These are phyloP conservation scores for Fusarium sp. DNA, from an alignment of 2,329 filamentous ascomycete species.

Conservation along the genomic window DNA sequence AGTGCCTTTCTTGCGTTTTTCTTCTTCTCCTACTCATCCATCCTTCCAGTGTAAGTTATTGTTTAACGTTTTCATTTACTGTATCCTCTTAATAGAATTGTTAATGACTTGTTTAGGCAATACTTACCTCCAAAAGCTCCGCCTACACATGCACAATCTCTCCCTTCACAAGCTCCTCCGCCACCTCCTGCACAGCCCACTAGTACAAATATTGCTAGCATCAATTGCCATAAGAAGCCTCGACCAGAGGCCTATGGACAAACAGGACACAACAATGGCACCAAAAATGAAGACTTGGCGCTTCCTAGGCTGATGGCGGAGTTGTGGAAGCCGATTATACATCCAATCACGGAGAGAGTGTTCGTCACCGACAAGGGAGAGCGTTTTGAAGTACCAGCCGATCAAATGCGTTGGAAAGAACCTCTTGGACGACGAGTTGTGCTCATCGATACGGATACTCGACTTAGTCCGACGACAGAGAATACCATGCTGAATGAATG, in stretches of 20 bases:
- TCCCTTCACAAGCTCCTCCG: not conserved
- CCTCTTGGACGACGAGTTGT: constrained; percentile 1
- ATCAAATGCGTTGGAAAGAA: constrained; percentile 17
- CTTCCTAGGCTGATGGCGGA: constrained; percentile 3
- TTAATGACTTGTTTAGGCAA: not conserved
- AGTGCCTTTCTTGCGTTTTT: not conserved
- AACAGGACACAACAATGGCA: not conserved
- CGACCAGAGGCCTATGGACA: not conserved
- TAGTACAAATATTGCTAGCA: not conserved
- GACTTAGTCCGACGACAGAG: not conserved
- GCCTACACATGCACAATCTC: too few relatives aligned
- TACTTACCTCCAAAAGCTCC: too few relatives aligned
- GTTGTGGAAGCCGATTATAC: constrained; percentile 23
- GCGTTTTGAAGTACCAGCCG: constrained; percentile 7
- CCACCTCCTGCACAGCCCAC: not conserved
- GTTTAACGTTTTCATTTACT: fast-evolving
- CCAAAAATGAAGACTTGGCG: not conserved
- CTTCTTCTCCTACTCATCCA: not conserved
- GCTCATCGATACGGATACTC: constrained; percentile 21
- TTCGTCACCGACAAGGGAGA: constrained; percentile 28
- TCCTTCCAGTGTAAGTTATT: not conserved
- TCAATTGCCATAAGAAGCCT: constrained; percentile 4
- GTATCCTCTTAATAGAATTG: fast-evolving
- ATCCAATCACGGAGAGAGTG: constrained; percentile 4
- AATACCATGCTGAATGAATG: constrained; percentile 20